phyloP scores from a whole-genome alignment of 2,329 filamentous ascomycete genomes.

The Scedosporium boydii region DNA sequence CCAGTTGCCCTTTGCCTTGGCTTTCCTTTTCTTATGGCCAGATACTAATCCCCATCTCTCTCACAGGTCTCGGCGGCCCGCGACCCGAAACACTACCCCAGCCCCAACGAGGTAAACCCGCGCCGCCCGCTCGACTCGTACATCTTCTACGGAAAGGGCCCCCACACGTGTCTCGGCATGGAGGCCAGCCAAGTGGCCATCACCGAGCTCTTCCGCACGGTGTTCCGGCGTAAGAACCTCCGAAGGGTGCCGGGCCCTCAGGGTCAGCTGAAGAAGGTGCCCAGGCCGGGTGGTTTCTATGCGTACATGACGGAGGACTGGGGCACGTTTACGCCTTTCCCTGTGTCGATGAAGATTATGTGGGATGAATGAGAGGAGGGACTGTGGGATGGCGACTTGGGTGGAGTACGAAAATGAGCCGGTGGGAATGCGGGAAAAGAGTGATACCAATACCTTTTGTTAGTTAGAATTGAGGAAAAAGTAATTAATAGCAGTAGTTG shows the following conservation, averaged over 20 bases:
- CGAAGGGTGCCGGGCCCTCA: slow-evolving; percentile 52
- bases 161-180: slow-evolving; percentile 53
- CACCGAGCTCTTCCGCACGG: slow-evolving; percentile 56
- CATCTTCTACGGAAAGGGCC: slow-evolving; percentile 53
- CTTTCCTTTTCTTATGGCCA: neutral
- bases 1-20: neutral
- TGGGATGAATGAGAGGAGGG: slow-evolving; percentile 30
- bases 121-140: slow-evolving; percentile 55
- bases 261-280: slow-evolving; percentile 59
- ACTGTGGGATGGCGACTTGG: neutral
- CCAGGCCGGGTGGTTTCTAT: slow-evolving; percentile 41
- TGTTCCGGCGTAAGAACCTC: slow-evolving; percentile 53
- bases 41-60: neutral
- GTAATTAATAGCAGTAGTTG: neutral
- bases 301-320: slow-evolving; percentile 60
- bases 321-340: slow-evolving; percentile 37
- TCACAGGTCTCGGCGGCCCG: slow-evolving; percentile 35
- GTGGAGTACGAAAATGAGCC: neutral
- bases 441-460: neutral
- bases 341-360: slow-evolving; percentile 42
- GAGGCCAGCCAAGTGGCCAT: slow-evolving; percentile 53
- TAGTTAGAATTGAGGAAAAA: neutral
- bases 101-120: slow-evolving; percentile 51
- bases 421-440: too few relatives aligned
- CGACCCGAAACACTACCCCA: slow-evolving; percentile 50